Base-by-base conservation (phyloP, 805 yeast species). In the Barnettozyma pratensis region DNA sequence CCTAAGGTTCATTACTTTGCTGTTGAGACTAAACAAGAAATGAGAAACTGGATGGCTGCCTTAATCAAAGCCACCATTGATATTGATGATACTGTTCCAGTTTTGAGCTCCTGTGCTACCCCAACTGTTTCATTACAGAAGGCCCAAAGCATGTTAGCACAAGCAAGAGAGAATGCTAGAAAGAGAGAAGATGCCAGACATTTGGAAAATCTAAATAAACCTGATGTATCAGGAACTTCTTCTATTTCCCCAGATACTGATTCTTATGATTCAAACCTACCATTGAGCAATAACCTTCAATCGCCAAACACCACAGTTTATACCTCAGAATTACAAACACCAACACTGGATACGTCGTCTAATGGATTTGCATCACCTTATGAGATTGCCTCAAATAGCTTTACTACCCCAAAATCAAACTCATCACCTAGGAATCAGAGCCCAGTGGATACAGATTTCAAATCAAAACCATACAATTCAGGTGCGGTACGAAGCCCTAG, bases 1-100 rank as follows among this genome's bases (percentile, higher is more conserved):
- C 99, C 96, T 30, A 88, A 90, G 56, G 87, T 90, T 7, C 99
- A 94, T 61, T 94, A 85, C 66, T 94, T 94, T 75, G 97, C 98
- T 0, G 97, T 92, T 40, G 97, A 94, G 44, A 77, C 88, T 0
- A 79, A 76, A 49, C 96, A 89, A 44, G 98, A 92, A 54, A 86
- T 92, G 96, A 76, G 96, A 62, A 78, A 77, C 2, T 94, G 99
- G 99, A 82, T 91, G 81, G 86, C 90, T 46, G 96, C 97, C 0
- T 72, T 94, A 52, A 87, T 91, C 81, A 89, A 91, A 51, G 96
- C 98, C 0, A 94, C 98, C 0, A 95, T 94, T 58, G 99, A 94
- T 63, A 75, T 95, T 48, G 99, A 94, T 68, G 97, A 94, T 49
- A 68, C 87, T 2, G 88, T 87, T 11, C 97, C 99, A 1, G 94